Conservation (phyloP, 164 flowering plant species). For the Vitis labrusca region DNA sequence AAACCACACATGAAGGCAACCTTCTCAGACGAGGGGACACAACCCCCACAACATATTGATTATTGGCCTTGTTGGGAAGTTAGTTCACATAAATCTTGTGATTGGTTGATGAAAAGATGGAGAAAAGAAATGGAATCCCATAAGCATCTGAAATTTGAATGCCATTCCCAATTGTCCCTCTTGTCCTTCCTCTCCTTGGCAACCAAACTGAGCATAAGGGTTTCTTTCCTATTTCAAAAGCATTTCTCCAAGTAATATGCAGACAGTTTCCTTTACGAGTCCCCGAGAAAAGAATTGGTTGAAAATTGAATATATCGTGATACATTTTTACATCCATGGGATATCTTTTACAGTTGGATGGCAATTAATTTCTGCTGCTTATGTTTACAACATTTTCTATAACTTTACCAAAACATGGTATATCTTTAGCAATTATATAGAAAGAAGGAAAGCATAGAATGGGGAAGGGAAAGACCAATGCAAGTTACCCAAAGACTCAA, state of each 20-base stretch:
- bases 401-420: neutral
- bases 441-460: neutral
- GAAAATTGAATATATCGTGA: neutral
- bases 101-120: neutral
- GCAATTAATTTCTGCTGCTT: neutral
- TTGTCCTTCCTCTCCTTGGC: neutral
- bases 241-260: neutral
- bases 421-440: neutral
- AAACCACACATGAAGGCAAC: too few species aligned
- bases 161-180: neutral
- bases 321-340: neutral
- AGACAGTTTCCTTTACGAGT: neutral
- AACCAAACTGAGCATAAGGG: neutral
- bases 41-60: too few species aligned
- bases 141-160: neutral
- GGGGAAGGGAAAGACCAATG: too few species aligned
- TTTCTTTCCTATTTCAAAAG: neutral
- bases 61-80: too few species aligned
- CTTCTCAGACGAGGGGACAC: too few species aligned
- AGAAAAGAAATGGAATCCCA: neutral
- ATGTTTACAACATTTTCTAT: neutral
- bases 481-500: too few species aligned
- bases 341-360: neutral
- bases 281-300: neutral
- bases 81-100: neutral